phyloP scores from a whole-genome alignment of 345 rosid genomes.

The rapeseed (Brassica napus) region DNA sequence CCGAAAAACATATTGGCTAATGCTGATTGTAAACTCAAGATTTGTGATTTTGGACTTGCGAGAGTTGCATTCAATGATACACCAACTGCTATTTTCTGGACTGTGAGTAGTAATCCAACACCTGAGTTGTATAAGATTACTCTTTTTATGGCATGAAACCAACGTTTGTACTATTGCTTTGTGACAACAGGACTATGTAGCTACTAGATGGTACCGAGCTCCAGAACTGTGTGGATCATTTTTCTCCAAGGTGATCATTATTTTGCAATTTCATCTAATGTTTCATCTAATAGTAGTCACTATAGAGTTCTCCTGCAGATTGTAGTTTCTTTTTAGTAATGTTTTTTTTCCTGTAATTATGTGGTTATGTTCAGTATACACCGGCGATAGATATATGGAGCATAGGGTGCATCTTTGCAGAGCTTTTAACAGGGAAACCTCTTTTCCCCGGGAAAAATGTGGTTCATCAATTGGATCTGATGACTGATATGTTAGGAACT shows the following conservation, averaged over 20 bases:
- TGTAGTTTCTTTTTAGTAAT: no score
- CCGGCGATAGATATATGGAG: not conserved
- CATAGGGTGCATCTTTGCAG: not conserved
- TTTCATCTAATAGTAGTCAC: no score
- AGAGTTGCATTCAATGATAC: not conserved
- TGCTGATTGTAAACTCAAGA: not conserved
- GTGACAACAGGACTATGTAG: not conserved
- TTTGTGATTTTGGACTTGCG: not conserved
- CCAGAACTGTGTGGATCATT: not conserved
- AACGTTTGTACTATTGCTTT: not conserved
- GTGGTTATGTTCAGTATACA: not conserved
- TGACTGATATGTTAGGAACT: not conserved
- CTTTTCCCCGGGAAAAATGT: not conserved
- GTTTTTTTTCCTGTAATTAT: no score
- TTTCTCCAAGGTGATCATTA: not conserved
- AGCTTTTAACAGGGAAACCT: not conserved
- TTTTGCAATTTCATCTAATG: no score
- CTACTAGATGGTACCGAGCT: not conserved
- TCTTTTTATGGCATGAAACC: not conserved
- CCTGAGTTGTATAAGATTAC: not conserved
- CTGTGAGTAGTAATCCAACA: not conserved
- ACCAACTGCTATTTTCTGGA: not conserved
- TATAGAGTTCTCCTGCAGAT: no score
- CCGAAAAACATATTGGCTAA: not conserved
- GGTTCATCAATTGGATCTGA: slow-evolving; percentile 1